Base-by-base conservation (phyloP, 169 alveolate genomes). In the Perkinsus marinus region DNA sequence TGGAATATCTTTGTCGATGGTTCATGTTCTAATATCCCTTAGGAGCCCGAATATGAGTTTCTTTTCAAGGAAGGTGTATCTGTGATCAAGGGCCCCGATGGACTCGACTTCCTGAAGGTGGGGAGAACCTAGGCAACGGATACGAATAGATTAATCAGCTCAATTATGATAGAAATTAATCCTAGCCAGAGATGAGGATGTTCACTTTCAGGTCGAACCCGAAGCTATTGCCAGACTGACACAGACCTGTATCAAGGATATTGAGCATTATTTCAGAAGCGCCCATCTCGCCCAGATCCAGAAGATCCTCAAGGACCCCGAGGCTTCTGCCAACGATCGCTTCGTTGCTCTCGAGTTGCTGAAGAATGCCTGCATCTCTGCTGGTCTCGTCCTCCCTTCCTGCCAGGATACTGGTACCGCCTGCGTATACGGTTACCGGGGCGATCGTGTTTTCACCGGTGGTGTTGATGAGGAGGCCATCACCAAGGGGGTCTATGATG, bases 381-480 rank as follows among this genome's bases (percentile, higher is more conserved):
- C 97, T 36, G 95, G 93, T 43, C 91, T 96, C 91, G 95, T 95
- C 22, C 93, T 96, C 90, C 98, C 98, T 0, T 96, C 97, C 26
- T 97, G 98, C 91, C 98, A 97, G 92, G 98, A 97, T 93, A 97
- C 98, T 26, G 98, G 97, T 39, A 96, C 98, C 37, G 98, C 97
- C 37, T 93, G 95, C 89, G 96, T 96, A 37, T 90, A 95, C 91
- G 98, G 96, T 34, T 95, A 96, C 92, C 93, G 96, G 36, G 98
- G 97, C 37, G 90, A 41, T 26, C 43, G 7, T 17, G 93, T 92
- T 39, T 43, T 91, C 69, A 93, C 95, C 0, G 92, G 91, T 34
- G 93, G 93, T 38, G 92, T 89, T 39, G 97, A 95, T 90, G 94
- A 95, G 91, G 92, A 95, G 90, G 92, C 95, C 90, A 94, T 97